Conservation (phyloP, 306 rosid genomes). For the Trifolium pratense region DNA sequence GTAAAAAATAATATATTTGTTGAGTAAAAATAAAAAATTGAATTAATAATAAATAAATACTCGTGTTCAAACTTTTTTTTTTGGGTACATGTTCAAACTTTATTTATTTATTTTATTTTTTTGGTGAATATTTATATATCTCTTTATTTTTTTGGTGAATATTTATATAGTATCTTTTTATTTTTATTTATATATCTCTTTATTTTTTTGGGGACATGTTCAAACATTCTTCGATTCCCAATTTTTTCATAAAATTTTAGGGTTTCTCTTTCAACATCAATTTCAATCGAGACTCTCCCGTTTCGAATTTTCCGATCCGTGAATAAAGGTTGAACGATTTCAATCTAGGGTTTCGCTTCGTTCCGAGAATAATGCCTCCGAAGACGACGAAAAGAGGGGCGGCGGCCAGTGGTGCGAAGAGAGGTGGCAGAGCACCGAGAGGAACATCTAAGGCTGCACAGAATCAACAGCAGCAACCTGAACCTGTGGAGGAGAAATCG, state of each 20-base stretch:
- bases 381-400: slow-evolving; percentile 83
- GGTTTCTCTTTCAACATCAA: background rate
- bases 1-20: too few relatives aligned
- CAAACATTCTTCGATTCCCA: background rate
- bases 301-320: slow-evolving; percentile 2
- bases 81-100: too few relatives aligned
- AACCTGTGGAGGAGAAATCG: slow-evolving; percentile 52
- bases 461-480: slow-evolving; percentile 52
- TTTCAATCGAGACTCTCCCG: slow-evolving; percentile 1
- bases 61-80: too few relatives aligned
- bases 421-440: slow-evolving; percentile 62
- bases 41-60: too few relatives aligned
- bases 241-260: background rate
- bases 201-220: too few relatives aligned
- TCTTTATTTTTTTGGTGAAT: too few relatives aligned
- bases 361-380: slow-evolving; percentile 69
- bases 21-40: too few relatives aligned
- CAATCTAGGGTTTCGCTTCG: slow-evolving; percentile 28
- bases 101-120: too few relatives aligned
- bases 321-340: background rate
- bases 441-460: slow-evolving; percentile 62
- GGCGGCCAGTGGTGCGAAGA: slow-evolving; percentile 59
- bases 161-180: too few relatives aligned
- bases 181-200: too few relatives aligned
- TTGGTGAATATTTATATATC: too few relatives aligned